Base-by-base conservation (phyloP, 2,329 filamentous ascomycete species). In the Onygena corvina region DNA sequence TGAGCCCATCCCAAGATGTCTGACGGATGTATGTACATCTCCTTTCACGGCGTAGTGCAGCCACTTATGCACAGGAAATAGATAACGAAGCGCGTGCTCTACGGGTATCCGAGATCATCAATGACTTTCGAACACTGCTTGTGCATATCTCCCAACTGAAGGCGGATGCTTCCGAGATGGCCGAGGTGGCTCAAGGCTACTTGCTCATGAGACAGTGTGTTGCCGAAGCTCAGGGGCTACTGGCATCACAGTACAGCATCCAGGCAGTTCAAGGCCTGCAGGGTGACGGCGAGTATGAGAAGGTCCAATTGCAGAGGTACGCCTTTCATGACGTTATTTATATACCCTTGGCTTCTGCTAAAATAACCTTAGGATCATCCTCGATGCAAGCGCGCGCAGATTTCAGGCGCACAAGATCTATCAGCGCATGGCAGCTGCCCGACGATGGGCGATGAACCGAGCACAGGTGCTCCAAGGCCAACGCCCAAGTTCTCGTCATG, bases 1-100 rank as follows among this genome's bases (percentile, higher is more conserved):
- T 29, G 52, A 50, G 38, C 51, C 38, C 47, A 14, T 27, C 48
- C 42, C 49, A 34, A 45, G 5, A 79, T 78, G 75, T 70, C 75
- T 54, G 75, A 79, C 67, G 75, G 74, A 67, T 67, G 76, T 79
- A 68, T 68, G 74, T 57, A 48, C 23, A 16, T 16, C 33, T 21
- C 33, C 20, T 21, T 29, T 30, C 38, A 11, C 46, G 30, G 21
- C 31, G 30, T 29, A 23, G 33, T 42, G 23, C n/a, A 50, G 34
- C n/a, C 33, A 25, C 46, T 47, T 27, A 34, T 23, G 18, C 14
- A n/a, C 31, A 12, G n/a, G 3, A 33, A 8, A 51, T 60, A 82
- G 79, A 80, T 57, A 82, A 82, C 60, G 72, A 80, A 60, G 76
- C 76, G 51, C 76, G 79, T 59, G 78, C 79, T 46, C 69, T 81